phyloP scores from a whole-genome alignment of 371 early-diverging fungal species.

The Fennellomyces sp. region DNA sequence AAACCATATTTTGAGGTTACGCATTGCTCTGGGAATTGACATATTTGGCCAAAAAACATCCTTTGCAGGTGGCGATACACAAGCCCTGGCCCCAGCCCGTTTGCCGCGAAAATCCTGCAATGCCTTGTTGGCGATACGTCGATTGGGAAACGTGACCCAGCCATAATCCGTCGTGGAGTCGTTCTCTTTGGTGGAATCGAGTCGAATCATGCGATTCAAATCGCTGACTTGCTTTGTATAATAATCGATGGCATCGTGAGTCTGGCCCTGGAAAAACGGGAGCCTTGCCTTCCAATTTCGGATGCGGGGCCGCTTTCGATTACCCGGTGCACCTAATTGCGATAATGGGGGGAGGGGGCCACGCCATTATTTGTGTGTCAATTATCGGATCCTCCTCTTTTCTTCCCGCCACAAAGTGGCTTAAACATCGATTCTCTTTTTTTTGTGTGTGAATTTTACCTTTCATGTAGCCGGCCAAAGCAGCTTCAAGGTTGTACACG shows the following conservation, averaged over 20 bases:
- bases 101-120: not conserved
- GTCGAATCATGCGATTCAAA: slow-evolving; percentile 38
- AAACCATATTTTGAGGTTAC: slow-evolving; percentile 51
- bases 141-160: slow-evolving; percentile 67
- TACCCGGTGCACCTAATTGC: slow-evolving; percentile 42
- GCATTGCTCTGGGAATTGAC: slow-evolving; percentile 51
- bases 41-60: slow-evolving; percentile 83
- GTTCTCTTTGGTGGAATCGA: slow-evolving; percentile 45
- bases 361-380: not conserved
- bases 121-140: slow-evolving; percentile 39
- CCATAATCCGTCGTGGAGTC: slow-evolving; percentile 48
- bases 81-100: slow-evolving; percentile 26
- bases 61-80: slow-evolving; percentile 68
- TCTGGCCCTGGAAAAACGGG: slow-evolving; percentile 27
- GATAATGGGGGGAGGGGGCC: too few species aligned
- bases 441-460: not conserved
- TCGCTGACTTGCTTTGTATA: slow-evolving; percentile 63
- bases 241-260: slow-evolving; percentile 70
- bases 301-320: slow-evolving; percentile 13
- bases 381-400: too few species aligned
- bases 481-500: slow-evolving; percentile 64
- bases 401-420: slow-evolving; percentile 1
- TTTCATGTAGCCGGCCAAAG: slow-evolving; percentile 53
- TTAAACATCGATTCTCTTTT: not conserved
- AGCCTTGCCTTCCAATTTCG: not conserved